Conservation (phyloP, 2,329 filamentous ascomycete species). For the Venturia asperata region DNA sequence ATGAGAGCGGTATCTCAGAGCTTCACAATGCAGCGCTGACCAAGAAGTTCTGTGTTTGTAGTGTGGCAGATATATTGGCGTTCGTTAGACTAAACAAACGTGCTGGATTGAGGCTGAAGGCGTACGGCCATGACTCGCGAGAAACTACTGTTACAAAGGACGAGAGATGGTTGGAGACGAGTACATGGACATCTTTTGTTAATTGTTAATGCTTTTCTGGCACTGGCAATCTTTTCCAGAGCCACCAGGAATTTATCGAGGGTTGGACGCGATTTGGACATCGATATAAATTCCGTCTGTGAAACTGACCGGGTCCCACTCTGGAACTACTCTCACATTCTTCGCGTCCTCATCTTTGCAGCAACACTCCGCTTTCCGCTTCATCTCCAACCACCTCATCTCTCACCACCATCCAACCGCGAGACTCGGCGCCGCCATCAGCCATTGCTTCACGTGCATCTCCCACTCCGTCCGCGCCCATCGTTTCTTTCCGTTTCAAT, state of each 20-base stretch:
- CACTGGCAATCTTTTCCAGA: too few relatives aligned
- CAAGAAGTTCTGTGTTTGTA: neutral
- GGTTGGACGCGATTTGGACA: neutral
- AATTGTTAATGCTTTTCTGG: too few relatives aligned
- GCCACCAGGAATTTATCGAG: neutral
- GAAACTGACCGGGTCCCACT: neutral
- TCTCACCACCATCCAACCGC: neutral
- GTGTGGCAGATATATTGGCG: conserved; percentile 1
- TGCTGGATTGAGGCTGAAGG: conserved; percentile 7
- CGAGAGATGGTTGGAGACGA: too few relatives aligned
- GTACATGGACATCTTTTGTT: too few relatives aligned
- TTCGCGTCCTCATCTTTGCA: neutral
- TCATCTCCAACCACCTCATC: neutral
- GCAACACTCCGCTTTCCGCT: neutral
- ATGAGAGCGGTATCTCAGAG: neutral
- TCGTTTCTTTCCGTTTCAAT: neutral
- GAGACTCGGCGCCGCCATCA: neutral
- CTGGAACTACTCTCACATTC: neutral
- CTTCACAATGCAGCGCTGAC: neutral
- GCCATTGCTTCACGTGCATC: neutral
- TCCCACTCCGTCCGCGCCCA: neutral
- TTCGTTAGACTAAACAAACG: too few relatives aligned
- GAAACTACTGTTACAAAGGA: too few relatives aligned
- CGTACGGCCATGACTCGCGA: too few relatives aligned
- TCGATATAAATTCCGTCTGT: neutral